Base-by-base conservation (phyloP, 306 rosid genomes). In the Dryas drummondii region DNA sequence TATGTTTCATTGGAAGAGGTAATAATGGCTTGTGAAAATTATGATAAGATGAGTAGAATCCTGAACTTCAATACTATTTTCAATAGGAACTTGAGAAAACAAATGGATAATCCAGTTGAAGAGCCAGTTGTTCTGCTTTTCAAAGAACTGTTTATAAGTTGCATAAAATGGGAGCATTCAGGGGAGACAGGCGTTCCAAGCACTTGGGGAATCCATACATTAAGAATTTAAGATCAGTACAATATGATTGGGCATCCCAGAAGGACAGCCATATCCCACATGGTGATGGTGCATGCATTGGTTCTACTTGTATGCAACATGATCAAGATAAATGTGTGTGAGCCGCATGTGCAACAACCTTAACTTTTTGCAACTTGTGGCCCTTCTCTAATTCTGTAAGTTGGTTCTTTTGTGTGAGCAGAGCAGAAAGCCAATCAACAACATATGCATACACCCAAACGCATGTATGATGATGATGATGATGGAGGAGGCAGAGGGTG, bases 131-230 rank as follows among this genome's bases (percentile, higher is more conserved):
- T 32, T 32, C 17, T 49, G 26, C 53, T 19, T 52, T 22, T 41
- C 8, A 54, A 17, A 71, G 22, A 64, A 14, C 13, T 57, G 57
- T 37, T 78, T 66, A 53, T 17, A 57, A 32, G 78, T 63, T 79
- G 81, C 85, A 93, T 97, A 88, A 85, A 91, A 93, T 80, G 92
- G 88, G 59, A 80, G 66, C 71, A 80, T 93, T 55, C 72, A 76
- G 84, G 98, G 98, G n/a, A 93, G 47, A 16, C 86, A 22, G 98
- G 98, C 68, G 84, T 91, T 15, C 83, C 94, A 91, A 84, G 97
- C 94, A 67, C 83, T 93, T 50, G 96, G 94, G 68, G 98, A 91
- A 89, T 86, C 98, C 98, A 22, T 93, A 83, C 37, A 32, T 32
- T 22, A 22, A 22, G 22, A 22, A 32, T 32, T 22, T 22, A 22